Conservation (phyloP, 805 yeast species). For the Candida qinlingensis region DNA sequence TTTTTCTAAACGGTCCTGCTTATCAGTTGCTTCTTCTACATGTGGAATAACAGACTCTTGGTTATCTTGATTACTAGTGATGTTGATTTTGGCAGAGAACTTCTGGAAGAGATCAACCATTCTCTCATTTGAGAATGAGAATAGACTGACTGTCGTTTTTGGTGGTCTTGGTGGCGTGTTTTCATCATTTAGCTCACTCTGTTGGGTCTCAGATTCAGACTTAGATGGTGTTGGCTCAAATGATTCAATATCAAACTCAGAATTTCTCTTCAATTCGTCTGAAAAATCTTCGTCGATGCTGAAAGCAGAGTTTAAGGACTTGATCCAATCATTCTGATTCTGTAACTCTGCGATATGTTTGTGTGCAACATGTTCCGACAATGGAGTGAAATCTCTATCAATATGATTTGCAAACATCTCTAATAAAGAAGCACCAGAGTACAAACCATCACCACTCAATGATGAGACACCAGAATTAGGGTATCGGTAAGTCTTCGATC, state of each 20-base stretch:
- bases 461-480: constrained; percentile 1
- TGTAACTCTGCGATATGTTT: constrained; percentile 1
- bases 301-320: constrained; percentile 15
- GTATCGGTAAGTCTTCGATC: too few species aligned
- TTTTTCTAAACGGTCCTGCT: background rate
- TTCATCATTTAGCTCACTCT: too few species aligned
- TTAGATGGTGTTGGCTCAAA: background rate
- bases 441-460: background rate
- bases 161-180: background rate
- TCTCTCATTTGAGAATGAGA: constrained; percentile 8
- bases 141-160: constrained; percentile 3
- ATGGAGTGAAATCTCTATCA: constrained; percentile 2
- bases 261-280: constrained; percentile 8
- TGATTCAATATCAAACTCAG: constrained; percentile 1
- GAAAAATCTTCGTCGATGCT: constrained; percentile 16
- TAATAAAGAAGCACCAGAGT: constrained; percentile 8
- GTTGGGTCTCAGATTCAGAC: too few species aligned
- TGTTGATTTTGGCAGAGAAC: constrained; percentile 2
- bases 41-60: background rate
- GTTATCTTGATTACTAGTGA: background rate
- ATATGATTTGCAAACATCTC: constrained; percentile 5
- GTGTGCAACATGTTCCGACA: background rate
- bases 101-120: constrained; percentile 8
- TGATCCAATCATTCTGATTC: constrained; percentile 15
- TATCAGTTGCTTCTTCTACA: background rate